Evolutionary conservation across 768 basidiomycete species (phyloP), one percentile per base, ranked within the genome.

Genomic region (Lentinula guzmanii): DNA sequence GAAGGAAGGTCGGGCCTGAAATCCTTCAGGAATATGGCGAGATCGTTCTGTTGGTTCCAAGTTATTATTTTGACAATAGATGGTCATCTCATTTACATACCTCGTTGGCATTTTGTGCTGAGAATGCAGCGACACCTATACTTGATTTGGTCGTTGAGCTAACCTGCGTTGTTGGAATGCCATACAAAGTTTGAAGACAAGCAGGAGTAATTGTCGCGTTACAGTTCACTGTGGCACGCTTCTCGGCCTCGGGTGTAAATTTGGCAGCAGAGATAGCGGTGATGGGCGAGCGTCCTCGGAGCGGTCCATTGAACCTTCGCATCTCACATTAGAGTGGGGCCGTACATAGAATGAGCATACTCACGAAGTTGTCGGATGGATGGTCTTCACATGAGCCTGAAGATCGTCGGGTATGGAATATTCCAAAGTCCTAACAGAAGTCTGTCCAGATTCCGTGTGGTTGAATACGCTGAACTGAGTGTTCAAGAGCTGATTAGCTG

Each of bases 381-480:
- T 65, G 8, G 71, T 50, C 31, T 71, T 64, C 58, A 78, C 64
- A 53, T 73, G 69, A 2, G 61, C 62, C 43, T 67, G 60, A 6
- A 78, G 67, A 13, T 66, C 66, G 13, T 65, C 50, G 3, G 76
- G 77, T 39, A 78, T 64, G 10, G 76, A 75, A 65, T 75, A 76
- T 13, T 65, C 61, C n/a, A 77, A 70, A 3, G 76, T 76, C 46
- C 76, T 72, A 35, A 77, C 64, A 35, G 65, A 63, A 33, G 66
- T 50, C 57, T 55, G 64, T 37, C 75, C 73, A 41, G 70, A 69
- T 2, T 64, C 63, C 6, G 57, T 63, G 61, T 77, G 73, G 35
- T 62, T 68, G 69, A 75, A 78, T n/a, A 79, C 63, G n/a, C 70
- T 64, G 67, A 74, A 78, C 31, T 74, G 66, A 18, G 77, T 69